Conservation (phyloP, 2,329 filamentous ascomycete genomes). For the Nothopassalora personata region DNA sequence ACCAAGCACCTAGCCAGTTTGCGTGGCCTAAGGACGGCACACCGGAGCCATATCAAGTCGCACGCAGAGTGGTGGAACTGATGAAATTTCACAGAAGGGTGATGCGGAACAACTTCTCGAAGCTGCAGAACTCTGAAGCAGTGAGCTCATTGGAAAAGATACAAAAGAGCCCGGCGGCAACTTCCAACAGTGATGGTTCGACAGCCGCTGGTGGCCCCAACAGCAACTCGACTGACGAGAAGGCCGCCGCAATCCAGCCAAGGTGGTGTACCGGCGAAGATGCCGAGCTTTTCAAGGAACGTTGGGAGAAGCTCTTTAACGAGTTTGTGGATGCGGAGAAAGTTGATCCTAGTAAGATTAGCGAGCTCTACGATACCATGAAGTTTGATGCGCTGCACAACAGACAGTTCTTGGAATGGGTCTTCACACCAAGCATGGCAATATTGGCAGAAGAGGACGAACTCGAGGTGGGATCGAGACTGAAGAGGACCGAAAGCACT, state of each 20-base stretch:
- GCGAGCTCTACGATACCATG: slow-evolving; percentile 98
- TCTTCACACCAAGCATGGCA: slow-evolving; percentile 79
- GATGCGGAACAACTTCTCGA: slow-evolving; percentile 89
- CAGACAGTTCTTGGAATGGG: slow-evolving; percentile 91
- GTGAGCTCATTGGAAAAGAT: slow-evolving; percentile 54
- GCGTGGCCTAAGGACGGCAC: slow-evolving; percentile 93
- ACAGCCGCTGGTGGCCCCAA: slow-evolving; percentile 8
- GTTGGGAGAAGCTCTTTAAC: slow-evolving; percentile 96
- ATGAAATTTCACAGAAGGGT: slow-evolving; percentile 97
- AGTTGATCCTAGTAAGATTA: slow-evolving; percentile 97
- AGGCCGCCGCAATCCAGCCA: slow-evolving; percentile 59
- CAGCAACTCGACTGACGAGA: slow-evolving; percentile 32
- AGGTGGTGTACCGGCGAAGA: slow-evolving; percentile 97
- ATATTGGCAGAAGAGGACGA: slow-evolving; percentile 63
- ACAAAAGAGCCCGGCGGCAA: slow-evolving; percentile 42
- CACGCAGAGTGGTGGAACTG: slow-evolving; percentile 83
- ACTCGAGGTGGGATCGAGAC: slow-evolving; percentile 12
- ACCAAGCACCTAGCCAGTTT: slow-evolving; percentile 88
- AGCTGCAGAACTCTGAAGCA: slow-evolving; percentile 58
- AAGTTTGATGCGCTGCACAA: slow-evolving; percentile 99
- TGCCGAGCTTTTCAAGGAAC: slow-evolving; percentile 85
- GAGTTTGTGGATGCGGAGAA: slow-evolving; percentile 97
- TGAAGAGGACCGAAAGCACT: slow-evolving; percentile 31
- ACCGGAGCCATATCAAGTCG: slow-evolving; percentile 88
- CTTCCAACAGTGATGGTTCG: slow-evolving; percentile 37